Evolutionary conservation across 352 stramenopile genomes (phyloP).

Genomic region (Globisporangium nunn): DNA sequence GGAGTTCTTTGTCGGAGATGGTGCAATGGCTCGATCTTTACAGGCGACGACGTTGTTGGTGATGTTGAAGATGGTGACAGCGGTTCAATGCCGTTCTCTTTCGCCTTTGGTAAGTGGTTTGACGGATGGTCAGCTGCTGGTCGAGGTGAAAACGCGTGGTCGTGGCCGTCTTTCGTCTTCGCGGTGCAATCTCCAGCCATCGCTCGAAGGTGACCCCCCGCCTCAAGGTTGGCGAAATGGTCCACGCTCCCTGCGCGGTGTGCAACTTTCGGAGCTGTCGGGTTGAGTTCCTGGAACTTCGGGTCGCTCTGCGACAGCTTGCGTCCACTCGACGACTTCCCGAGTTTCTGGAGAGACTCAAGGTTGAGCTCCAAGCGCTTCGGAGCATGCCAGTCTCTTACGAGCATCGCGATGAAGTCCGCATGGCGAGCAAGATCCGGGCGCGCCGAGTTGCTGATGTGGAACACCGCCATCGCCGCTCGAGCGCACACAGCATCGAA

Average conservation of each 20-base stretch:
- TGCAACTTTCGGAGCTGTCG: constrained; percentile 2
- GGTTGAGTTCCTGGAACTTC: constrained; percentile 4
- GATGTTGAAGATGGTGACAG: background rate
- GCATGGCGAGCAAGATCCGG: constrained; percentile 15
- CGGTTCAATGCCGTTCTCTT: constrained; percentile 10
- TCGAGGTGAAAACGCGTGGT: background rate
- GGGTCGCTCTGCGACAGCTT: constrained; percentile 7
- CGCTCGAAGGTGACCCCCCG: background rate
- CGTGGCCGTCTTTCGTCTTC: background rate
- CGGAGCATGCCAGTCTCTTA: constrained; percentile 47
- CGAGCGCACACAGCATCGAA: constrained; percentile 44
- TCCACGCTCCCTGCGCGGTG: constrained; percentile 3
- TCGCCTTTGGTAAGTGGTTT: constrained; percentile 17
- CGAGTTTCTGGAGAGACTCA: constrained; percentile 53
- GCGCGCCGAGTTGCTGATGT: constrained; percentile 21
- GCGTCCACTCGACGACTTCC: constrained; percentile 9
- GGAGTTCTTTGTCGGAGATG: constrained; percentile 8
- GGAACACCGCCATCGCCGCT: constrained; percentile 62
- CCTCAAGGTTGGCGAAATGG: background rate
- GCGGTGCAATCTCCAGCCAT: too few species aligned
- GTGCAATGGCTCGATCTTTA: constrained; percentile 30
- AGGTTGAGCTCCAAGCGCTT: constrained; percentile 68
- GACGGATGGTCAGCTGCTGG: background rate
- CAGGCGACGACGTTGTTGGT: constrained; percentile 10
- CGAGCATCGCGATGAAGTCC: constrained; percentile 38